Conservation (phyloP, 169 alveolate genomes). For the Plasmodium billcollinsi region DNA sequence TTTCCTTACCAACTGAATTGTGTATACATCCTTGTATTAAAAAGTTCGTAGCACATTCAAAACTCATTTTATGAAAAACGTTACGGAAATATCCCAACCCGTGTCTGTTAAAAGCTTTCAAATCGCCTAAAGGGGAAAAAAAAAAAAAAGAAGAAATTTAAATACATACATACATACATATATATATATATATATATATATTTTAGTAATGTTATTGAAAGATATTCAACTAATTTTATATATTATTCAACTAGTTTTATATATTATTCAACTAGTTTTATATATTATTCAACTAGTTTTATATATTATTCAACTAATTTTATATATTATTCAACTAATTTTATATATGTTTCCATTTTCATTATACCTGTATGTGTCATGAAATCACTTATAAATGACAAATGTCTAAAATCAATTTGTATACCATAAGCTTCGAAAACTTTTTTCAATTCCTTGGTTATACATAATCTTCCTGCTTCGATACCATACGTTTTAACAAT, state of each 20-base stretch:
- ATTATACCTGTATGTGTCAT: conserved; percentile 95
- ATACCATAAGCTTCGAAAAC: conserved; percentile 98
- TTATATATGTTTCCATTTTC: not conserved
- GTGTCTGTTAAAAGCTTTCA: conserved; percentile 52
- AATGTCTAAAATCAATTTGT: conserved; percentile 96
- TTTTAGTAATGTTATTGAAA: not conserved
- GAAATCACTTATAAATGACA: conserved; percentile 96
- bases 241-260: no score
- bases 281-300: no score
- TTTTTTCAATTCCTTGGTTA: conserved; percentile 94
- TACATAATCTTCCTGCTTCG: conserved; percentile 98
- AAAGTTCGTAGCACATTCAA: conserved; percentile 61
- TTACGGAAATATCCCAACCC: conserved; percentile 41
- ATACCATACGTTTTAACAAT: conserved; percentile 96
- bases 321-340: not conserved
- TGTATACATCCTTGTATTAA: conserved; percentile 65
- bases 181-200: not conserved
- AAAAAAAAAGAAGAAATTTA: not conserved
- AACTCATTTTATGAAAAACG: conserved; percentile 70
- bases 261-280: no score
- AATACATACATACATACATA: conserved; percentile 4
- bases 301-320: no score
- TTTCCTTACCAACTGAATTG: conserved; percentile 47
- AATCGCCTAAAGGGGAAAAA: conserved; percentile 32
- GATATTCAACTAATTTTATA: not conserved